Base-by-base conservation (phyloP, 164 flowering plant genomes). In the Dillenia suffruticosa region DNA sequence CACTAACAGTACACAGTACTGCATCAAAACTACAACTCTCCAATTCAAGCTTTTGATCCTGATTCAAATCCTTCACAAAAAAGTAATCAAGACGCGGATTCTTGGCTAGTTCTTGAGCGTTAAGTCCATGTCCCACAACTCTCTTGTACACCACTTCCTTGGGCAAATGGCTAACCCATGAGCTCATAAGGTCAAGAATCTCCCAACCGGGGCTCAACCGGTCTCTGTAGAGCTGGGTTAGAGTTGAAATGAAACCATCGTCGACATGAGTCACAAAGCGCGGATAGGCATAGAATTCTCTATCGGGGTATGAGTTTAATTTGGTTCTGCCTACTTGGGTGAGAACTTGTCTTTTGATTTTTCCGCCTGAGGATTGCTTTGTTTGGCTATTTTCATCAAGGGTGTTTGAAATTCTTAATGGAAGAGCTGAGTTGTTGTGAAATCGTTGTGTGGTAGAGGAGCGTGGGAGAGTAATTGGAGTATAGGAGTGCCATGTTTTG, bases 81-180 rank as follows among this genome's bases (percentile, higher is more conserved):
- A 87, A 87, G 60, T 80, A 85, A 63, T 85, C 85, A 46, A 89
- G 70, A 59, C 82, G 68, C 0, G 83, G 82, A 65, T 87, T 89
- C 73, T 68, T 82, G 22, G 87, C 85, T 8, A 89, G 88, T 74
- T 89, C 96, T 61, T 85, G 89, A 0, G 89, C 87, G 54, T 89
- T 87, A 8, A 89, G 85, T 9, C 96, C 96, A 72, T 89, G 96
- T 1, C 96, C 96, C n/a, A 85, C 91, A 49, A 89, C 91, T 65
- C 72, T 87, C 63, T 73, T 72, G 77, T 78, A 89, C 73, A 22
- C 43, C 4, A 81, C 76, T 57, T 89, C 88, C 13, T 66, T 43
- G 3, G 93, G 96, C 48, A 89, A 69, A 69, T 89, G 93, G 74
- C 93, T 87, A 55, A 89, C 76, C 93, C 96, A 89, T 16, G 96